Evolutionary conservation across 768 basidiomycete species (phyloP), one percentile per base, ranked within the genome.

Genomic region (Mycena kentingensis): DNA sequence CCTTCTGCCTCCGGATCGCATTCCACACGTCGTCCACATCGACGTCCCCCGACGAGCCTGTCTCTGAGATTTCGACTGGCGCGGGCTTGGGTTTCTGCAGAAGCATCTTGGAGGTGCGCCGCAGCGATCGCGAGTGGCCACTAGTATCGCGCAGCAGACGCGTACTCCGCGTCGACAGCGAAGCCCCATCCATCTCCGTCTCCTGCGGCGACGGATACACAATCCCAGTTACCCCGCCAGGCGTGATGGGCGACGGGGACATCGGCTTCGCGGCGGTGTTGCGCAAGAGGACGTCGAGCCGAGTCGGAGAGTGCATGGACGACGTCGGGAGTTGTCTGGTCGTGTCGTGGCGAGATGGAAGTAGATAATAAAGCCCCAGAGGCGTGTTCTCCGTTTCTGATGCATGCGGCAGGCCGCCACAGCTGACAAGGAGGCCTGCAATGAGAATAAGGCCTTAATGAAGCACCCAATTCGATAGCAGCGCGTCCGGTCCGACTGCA

Each of bases 21-120:
- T 62, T 67, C 78, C 78, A 80, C 8, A 80, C 63, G 10, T 70
- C 62, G 29, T 77, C 68, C 49, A 78, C 62, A 13, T 70, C 70
- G 10, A 56, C 61, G 41, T 55, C 58, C 26, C 71, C 67, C 22
- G 63, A 61, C 42, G 63, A 63, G 28, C 51, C 55, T 42, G 49
- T 31, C 28, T 57, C 42, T 28, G 57, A 52, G 27, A 49, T 39
- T n/a, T 57, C 54, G 32, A 57, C 32, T 25, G 42, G 31, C 24
- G 46, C 21, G 25, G 11, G 45, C 34, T 53, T 42, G 19, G 51
- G 54, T 48, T 36, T n/a, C 32, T 50, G 49, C 21, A 54, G 32
- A 21, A 39, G 38, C 32, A 53, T 31, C 31, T 47, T 56, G 24
- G 54, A 55, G 29, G 48, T 38, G 35, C 46, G 55, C 34, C 50